Base-by-base conservation (phyloP, 2,329 filamentous ascomycete genomes). In the Scedosporium minutisporum region DNA sequence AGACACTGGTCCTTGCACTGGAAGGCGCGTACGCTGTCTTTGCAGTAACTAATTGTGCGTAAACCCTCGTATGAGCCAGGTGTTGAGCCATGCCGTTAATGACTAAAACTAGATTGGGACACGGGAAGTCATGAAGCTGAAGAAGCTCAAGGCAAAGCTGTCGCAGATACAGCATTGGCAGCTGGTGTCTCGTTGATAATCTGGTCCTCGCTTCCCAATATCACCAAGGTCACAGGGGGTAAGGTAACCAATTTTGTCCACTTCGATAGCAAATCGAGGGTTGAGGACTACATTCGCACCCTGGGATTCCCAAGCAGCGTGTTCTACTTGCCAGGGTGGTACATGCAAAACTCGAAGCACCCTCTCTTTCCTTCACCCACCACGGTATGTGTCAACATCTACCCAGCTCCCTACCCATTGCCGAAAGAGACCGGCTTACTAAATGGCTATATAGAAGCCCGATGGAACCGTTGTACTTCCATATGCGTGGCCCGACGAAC, bases 251-350 rank as follows among this genome's bases (percentile, higher is more conserved):
- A 68, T 0, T 72, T 75, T 14, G 64, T 70, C 27, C 74, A 77
- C 21, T 85, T 85, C 60, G 82, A 85, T 63, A 72, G 70, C 62
- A 85, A 85, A 66, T 79, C 80, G 6, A 72, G 78, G 42, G 75
- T 79, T 0, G 81, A 84, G 66, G 63, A 72, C 27, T 83, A 85
- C 65, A 82, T 85, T 61, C 77, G 79, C 10, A 65, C 66, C 0
- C 70, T 82, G 0, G 74, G 75, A 0, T 70, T 85, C 4, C 51
- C 51, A 23, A 75, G 77, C 25, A 74, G 72, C 57, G 73, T 76
- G 2, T 80, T 79, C 64, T 71, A 76, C 29, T 70, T 75, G 25
- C 71, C 74, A 0, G 77, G 74, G 0, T 74, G 68, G 57, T 80
- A 76, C 68, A 78, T 80, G 74, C 71, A 71, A 55, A 79, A 80